A percentile compares a stretch with the other conserved stretches of the same genome.
Conservation (phyloP, 1,139 yeast genomes). For the Spathaspora sp. region DNA sequence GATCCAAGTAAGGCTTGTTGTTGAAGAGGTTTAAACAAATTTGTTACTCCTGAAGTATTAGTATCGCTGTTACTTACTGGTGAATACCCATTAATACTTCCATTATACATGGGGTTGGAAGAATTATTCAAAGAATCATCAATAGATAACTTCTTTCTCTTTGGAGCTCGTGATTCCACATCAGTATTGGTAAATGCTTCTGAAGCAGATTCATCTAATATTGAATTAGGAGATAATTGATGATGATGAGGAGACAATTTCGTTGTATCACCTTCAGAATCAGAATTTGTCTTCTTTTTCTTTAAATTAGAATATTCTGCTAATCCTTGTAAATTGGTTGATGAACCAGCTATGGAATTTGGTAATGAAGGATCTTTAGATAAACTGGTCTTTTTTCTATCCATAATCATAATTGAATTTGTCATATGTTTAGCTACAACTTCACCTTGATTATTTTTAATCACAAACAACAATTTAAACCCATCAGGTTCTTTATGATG, state of each 20-base stretch:
- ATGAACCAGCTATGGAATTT: conserved; percentile 21
- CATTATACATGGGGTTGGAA: conserved; percentile 47
- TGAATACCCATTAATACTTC: conserved; percentile 41
- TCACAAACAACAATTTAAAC: conserved; percentile 68
- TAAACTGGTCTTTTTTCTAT: conserved; percentile 63
- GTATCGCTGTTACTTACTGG: conserved; percentile 50
- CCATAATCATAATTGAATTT: conserved; percentile 84
- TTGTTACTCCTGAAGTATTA: conserved; percentile 34
- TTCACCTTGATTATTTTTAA: conserved; percentile 58
- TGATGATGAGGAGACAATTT: conserved; percentile 17
- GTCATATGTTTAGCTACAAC: conserved; percentile 74
- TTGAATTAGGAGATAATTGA: conserved; percentile 60
- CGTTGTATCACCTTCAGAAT: conserved; percentile 11
- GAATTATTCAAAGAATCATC: conserved; percentile 42
- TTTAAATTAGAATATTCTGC: conserved; percentile 8
- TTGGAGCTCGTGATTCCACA: conserved; percentile 29
- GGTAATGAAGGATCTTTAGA: conserved; percentile 16
- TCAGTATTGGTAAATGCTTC: conserved; percentile 53
- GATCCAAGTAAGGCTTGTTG: conserved; percentile 5
- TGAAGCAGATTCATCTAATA: conserved; percentile 64
- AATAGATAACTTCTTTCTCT: conserved; percentile 44
- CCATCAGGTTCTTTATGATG: conserved; percentile 88
- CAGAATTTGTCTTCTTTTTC: conserved; percentile 9
- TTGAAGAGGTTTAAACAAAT: conserved; percentile 10
- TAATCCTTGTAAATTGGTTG: conserved; percentile 18